Evolutionary conservation across 139 green algal species (phyloP), one percentile per base, ranked within the genome.

Genomic region (Picochlorum sp.): DNA sequence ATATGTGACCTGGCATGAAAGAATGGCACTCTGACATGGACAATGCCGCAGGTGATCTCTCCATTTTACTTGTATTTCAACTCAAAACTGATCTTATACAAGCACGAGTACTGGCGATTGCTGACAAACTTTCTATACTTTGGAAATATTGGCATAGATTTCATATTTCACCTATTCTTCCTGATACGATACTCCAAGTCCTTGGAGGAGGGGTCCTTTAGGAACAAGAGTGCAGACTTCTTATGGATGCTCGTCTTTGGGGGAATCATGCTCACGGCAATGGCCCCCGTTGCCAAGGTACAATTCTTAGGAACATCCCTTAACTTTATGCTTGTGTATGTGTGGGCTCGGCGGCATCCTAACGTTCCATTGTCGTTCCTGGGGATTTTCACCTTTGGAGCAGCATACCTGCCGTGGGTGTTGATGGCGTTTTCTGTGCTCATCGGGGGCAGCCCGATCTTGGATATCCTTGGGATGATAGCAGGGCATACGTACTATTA

Each of bases 131-230:
- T 99, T 61, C 92, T 97, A 65, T 99, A 92, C 67, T 99, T 98
- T 73, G 94, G 94, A 11, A 85, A 74, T 51, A 66, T 99, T 21
- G 89, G 89, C 15, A 60, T 99, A 24, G 94, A 99, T 68, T 99
- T 98, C 69, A 76, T 99, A 9, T 98, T 99, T 74, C 94, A 98
- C 82, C 98, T 98, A 89, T 99, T 98, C 81, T 98, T 99, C 75
- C 80, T 98, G 8, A 69, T 95, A 16, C 90, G 94, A 64, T 99
- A 99, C 81, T 92, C 77, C 78, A 95, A 95, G 70, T 78, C 87
- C 2, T 70, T 99, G 49, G 94, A 99, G 65, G 94, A 98, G 71
- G 95, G 82, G 28, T 92, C 83, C 9, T 99, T 99, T 75, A 84
- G 89, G 24, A 86, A 86, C 21, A 77, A 89, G 26, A 87, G 77